Evolutionary conservation across 225 moss, liverwort and hornwort species (phyloP), one percentile per base, ranked within the genome.

Genomic region (Physcomitrium patens): DNA sequence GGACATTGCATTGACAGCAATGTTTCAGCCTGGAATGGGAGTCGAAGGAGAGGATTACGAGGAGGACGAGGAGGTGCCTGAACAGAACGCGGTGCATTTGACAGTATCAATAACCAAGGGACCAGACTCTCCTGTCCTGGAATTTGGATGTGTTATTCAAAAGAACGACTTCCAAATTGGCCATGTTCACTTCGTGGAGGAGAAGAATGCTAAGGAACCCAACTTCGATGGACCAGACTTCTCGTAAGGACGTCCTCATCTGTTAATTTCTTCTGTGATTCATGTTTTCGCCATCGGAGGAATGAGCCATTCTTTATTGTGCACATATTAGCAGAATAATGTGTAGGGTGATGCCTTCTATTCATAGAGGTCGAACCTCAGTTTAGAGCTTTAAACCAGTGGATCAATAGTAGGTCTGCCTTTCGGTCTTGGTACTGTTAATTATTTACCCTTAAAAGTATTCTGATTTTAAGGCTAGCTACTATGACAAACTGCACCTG

Each of bases 1-100:
- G 37, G 86, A 89, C 55, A 86, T 89, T 26, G 55, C 73, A 44
- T 52, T 89, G 16, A 89, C 81, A 69, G 83, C 83, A 13, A 86
- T 89, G 83, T 89, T 65, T 64, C 85, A 89, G 86, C 89, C 89
- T 60, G 89, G 89, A 49, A 79, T 86, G 86, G 86, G 81, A 73
- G 53, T n/a, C 4, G 83, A 85, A 74, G 88, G 79, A 50, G 89
- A 81, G 77, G 88, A 83, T 31, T 75, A 58, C 45, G 69, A 63
- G 9, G 77, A 78, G 20, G 85, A 83, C 22, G 79, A 79, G 49
- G 74, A 81, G 63, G 7, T 74, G 0, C 81, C 86, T 10, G 89
- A 89, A 60, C 79, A 77, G 68, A 89, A 81, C 62, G 76, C 77
- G 8, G 89, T 89, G 18, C 89, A 89, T 65, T 76, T 89, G 63